A percentile compares a stretch with the other conserved stretches of the same genome.
Conservation (phyloP, 2,329 filamentous ascomycete species). For the Paracamarosporium sp. region DNA sequence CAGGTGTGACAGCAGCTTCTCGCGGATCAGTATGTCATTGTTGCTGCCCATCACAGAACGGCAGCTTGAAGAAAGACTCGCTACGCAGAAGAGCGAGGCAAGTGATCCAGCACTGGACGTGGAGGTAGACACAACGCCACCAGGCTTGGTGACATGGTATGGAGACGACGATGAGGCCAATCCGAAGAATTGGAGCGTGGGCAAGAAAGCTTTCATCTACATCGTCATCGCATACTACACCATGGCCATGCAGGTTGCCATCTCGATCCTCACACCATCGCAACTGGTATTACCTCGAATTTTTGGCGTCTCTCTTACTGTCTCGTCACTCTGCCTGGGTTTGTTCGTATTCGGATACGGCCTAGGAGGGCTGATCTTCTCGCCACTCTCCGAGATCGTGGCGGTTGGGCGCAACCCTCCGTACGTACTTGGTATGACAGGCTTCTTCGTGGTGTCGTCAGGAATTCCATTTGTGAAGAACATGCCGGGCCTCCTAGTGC, state of each 20-base stretch:
- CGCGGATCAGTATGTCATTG: no score
- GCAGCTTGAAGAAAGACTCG: no score
- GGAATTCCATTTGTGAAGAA: constrained; percentile 66
- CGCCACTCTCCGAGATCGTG: constrained; percentile 62
- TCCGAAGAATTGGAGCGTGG: not conserved
- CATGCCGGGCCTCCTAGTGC: constrained; percentile 65
- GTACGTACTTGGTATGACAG: constrained; percentile 69
- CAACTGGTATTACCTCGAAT: constrained; percentile 52
- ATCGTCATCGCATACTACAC: not conserved
- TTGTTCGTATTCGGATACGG: constrained; percentile 78
- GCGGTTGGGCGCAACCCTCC: constrained; percentile 68
- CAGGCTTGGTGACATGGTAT: not conserved
- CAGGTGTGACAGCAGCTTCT: no score
- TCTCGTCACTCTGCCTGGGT: constrained; percentile 78
- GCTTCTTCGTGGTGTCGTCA: constrained; percentile 69
- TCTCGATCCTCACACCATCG: constrained; percentile 52
- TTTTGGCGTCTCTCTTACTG: constrained; percentile 59
- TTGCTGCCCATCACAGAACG: no score
- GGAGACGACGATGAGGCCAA: not conserved
- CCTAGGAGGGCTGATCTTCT: constrained; percentile 58
- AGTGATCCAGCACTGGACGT: no score
- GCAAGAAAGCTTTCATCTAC: not conserved
- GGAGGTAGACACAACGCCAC: no score
- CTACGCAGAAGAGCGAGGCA: no score
- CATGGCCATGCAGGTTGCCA: constrained; percentile 58